A percentile compares a stretch with the other conserved stretches of the same genome.
Evolutionary conservation across 225 moss, liverwort and hornwort species (phyloP).

Genomic region (Ulota crispa): DNA sequence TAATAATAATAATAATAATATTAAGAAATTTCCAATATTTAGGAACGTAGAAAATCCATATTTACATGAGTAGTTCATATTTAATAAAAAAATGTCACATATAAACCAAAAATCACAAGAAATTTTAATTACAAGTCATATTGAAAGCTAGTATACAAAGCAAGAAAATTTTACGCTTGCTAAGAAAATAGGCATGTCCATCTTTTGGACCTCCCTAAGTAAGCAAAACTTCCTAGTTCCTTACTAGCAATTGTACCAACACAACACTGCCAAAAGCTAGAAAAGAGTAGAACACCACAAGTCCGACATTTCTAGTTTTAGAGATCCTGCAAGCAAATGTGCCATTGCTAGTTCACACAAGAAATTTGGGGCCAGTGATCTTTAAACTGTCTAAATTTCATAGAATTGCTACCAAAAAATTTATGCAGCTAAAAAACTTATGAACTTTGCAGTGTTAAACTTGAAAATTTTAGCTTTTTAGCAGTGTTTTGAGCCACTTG

Average conservation of each 20-base stretch:
- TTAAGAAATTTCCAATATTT: too few relatives aligned
- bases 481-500: too few relatives aligned
- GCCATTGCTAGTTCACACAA: accelerated
- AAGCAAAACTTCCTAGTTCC: not conserved
- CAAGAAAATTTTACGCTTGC: not conserved
- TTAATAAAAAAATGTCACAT: too few relatives aligned
- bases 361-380: too few relatives aligned
- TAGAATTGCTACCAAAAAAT: too few relatives aligned
- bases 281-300: not conserved
- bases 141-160: not conserved
- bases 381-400: too few relatives aligned
- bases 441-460: too few relatives aligned
- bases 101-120: not conserved
- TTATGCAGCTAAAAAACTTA: too few relatives aligned
- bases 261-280: not conserved
- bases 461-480: too few relatives aligned
- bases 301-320: not conserved
- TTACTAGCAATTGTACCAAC: not conserved
- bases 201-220: not conserved
- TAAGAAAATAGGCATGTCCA: not conserved
- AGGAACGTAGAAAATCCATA: too few relatives aligned
- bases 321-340: not conserved
- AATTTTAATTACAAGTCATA: not conserved
- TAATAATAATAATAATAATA: too few relatives aligned
- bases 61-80: too few relatives aligned